Conservation (phyloP, 2,329 filamentous ascomycete genomes). For the Pseudogymnoascus sp. region DNA sequence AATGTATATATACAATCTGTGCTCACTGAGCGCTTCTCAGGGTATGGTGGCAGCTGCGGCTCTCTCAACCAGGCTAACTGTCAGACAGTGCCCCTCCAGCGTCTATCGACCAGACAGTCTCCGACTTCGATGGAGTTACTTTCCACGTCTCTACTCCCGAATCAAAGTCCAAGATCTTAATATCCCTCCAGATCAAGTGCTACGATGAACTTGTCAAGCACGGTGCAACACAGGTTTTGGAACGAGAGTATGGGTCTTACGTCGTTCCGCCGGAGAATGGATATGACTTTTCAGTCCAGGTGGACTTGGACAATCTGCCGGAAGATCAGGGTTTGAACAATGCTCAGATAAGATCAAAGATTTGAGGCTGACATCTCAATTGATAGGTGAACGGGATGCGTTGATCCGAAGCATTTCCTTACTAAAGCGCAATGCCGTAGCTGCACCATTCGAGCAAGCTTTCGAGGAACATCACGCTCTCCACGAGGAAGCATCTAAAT, state of each 20-base stretch:
- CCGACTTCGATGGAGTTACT: conserved; percentile 96
- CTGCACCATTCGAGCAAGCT: conserved; percentile 92
- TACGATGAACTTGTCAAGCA: conserved; percentile 87
- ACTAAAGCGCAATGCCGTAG: conserved; percentile 97
- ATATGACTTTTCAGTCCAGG: conserved; percentile 89
- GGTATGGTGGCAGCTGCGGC: conserved; percentile 19
- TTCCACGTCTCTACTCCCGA: conserved; percentile 98
- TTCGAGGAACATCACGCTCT: conserved; percentile 87
- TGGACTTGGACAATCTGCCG: conserved; percentile 84
- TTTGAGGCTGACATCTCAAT: conserved; percentile 12
- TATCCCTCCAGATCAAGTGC: conserved; percentile 93
- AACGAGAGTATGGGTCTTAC: conserved; percentile 89
- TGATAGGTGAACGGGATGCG: conserved; percentile 69
- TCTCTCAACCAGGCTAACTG: conserved; percentile 12
- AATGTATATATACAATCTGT: conserved; percentile 97
- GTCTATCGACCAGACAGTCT: conserved; percentile 95
- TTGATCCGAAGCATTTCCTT: conserved; percentile 80
- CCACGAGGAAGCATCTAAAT: conserved; percentile 81
- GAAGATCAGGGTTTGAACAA: conserved; percentile 55
- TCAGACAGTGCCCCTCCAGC: conserved; percentile 63
- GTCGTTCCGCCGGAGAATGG: conserved; percentile 80
- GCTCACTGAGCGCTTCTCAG: conserved; percentile 77
- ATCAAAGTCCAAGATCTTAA: conserved; percentile 83
- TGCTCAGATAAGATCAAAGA: neutral
- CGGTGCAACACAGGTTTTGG: conserved; percentile 82